A percentile compares a stretch with the other conserved stretches of the same genome.
These are phyloP conservation scores for Aspergillus viridinutans DNA, from an alignment of 2,329 filamentous ascomycete species.

Conservation along the genomic window DNA sequence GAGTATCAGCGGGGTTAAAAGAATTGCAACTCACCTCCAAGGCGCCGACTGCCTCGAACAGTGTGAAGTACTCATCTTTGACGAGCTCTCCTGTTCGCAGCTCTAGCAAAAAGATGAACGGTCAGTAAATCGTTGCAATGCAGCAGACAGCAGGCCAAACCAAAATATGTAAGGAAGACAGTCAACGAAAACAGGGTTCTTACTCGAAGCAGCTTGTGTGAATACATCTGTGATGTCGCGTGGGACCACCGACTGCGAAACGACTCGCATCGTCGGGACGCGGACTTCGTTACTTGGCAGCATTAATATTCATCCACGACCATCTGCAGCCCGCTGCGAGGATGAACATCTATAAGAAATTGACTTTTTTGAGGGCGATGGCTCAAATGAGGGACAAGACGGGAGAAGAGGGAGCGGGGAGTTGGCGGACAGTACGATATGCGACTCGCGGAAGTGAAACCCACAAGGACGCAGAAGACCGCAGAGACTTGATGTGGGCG, in stretches of 20 bases:
- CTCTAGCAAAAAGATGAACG: constrained; percentile 46
- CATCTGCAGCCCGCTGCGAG: constrained; percentile 24
- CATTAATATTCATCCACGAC: constrained; percentile 21
- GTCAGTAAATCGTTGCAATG: constrained; percentile 1
- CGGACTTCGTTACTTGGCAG: constrained; percentile 32
- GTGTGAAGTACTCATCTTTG: constrained; percentile 89
- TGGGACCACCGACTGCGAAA: constrained; percentile 36
- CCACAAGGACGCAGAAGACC: not conserved
- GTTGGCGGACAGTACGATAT: not conserved
- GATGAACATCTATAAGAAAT: constrained; percentile 11
- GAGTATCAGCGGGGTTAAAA: not conserved
- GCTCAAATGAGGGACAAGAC: constrained; percentile 2
- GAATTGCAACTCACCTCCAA: constrained; percentile 48
- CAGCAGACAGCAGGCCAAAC: not conserved
- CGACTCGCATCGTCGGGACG: constrained; percentile 27
- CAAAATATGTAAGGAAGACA: not conserved
- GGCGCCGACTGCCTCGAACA: constrained; percentile 87
- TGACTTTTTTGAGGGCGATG: not conserved
- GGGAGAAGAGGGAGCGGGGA: not conserved
- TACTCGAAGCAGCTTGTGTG: constrained; percentile 50
- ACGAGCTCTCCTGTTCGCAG: constrained; percentile 76
- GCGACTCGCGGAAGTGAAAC: not conserved
- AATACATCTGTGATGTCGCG: constrained; percentile 56
- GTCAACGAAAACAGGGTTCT: constrained; percentile 1
- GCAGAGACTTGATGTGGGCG: not conserved